Percentiles rank a stretch among this genome's conserved stretches.
These are phyloP conservation scores for Hypsizygus marmoreus DNA, from an alignment of 768 basidiomycete species.

Conservation along the genomic window DNA sequence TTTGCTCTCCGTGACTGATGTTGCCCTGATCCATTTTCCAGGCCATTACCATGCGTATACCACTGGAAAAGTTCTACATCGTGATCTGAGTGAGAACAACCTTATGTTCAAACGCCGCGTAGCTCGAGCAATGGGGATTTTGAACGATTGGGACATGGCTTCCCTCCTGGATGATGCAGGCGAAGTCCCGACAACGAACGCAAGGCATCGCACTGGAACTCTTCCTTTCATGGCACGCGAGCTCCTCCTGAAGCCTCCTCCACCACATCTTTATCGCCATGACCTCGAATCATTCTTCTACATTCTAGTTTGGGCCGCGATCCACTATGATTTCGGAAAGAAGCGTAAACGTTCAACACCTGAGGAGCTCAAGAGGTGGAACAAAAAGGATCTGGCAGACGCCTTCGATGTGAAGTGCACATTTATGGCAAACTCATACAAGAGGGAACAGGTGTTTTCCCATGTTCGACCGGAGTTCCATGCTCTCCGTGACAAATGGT, in stretches of 20 bases:
- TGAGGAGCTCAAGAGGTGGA: neutral
- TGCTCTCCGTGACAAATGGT: slow-evolving; percentile 11
- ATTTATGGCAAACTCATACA: neutral
- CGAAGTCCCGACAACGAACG: slow-evolving; percentile 3
- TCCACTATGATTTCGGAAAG: slow-evolving; percentile 18
- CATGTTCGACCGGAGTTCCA: slow-evolving; percentile 6
- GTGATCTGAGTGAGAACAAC: slow-evolving; percentile 32
- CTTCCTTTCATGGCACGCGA: slow-evolving; percentile 30
- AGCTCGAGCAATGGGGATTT: slow-evolving; percentile 19
- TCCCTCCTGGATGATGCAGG: slow-evolving; percentile 10
- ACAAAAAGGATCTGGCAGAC: neutral
- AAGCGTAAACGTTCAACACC: slow-evolving; percentile 8
- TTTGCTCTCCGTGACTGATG: neutral
- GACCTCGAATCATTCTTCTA: slow-evolving; percentile 30
- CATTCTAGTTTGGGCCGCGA: slow-evolving; percentile 24
- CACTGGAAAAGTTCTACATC: slow-evolving; percentile 26
- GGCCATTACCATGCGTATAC: slow-evolving; percentile 26
- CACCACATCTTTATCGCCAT: slow-evolving; percentile 13
- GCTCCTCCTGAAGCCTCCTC: slow-evolving; percentile 18
- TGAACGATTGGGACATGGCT: slow-evolving; percentile 31
- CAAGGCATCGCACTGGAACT: slow-evolving; percentile 28
- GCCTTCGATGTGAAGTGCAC: slow-evolving; percentile 2
- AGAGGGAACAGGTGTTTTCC: neutral
- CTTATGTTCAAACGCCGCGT: slow-evolving; percentile 23
- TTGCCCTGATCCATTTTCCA: slow-evolving; percentile 1